These are phyloP conservation scores for Hypericum perforatum DNA, from an alignment of 345 rosid genomes.

Conservation along the genomic window DNA sequence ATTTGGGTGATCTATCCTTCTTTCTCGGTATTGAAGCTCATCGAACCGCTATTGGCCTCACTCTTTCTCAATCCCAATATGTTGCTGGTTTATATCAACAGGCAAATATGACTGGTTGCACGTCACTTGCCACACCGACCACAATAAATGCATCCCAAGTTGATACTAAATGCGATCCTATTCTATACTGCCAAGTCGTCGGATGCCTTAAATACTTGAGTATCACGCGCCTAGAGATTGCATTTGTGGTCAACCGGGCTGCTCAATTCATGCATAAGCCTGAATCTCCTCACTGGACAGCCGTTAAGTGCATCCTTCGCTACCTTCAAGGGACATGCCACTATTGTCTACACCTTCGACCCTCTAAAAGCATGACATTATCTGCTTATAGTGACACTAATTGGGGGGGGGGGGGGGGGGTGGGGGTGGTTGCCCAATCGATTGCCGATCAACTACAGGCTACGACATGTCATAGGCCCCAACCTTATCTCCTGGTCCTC, in stretches of 20 bases:
- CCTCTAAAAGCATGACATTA: neutral
- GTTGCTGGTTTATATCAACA: neutral
- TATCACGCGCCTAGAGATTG: too few relatives aligned
- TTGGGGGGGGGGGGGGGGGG: too few relatives aligned
- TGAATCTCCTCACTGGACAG: neutral
- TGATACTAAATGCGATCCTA: neutral
- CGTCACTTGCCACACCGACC: neutral
- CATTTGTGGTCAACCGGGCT: too few relatives aligned
- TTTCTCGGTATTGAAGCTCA: constrained; percentile 1
- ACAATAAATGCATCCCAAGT: neutral
- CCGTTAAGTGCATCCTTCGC: neutral
- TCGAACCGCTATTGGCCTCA: neutral
- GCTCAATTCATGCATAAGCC: neutral
- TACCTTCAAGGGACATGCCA: neutral
- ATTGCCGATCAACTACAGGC: neutral
- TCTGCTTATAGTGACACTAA: neutral
- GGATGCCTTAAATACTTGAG: neutral
- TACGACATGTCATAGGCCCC: neutral
- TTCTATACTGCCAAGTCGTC: neutral
- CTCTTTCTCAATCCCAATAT: neutral
- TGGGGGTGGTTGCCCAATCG: neutral
- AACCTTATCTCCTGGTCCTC: too few relatives aligned
- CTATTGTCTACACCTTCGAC: neutral
- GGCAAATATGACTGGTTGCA: neutral
- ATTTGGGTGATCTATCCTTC: neutral